Evolutionary conservation across 2,329 filamentous ascomycete genomes (phyloP), one percentile per base, ranked within the genome.

Genomic region (Xylariaceae sp.): DNA sequence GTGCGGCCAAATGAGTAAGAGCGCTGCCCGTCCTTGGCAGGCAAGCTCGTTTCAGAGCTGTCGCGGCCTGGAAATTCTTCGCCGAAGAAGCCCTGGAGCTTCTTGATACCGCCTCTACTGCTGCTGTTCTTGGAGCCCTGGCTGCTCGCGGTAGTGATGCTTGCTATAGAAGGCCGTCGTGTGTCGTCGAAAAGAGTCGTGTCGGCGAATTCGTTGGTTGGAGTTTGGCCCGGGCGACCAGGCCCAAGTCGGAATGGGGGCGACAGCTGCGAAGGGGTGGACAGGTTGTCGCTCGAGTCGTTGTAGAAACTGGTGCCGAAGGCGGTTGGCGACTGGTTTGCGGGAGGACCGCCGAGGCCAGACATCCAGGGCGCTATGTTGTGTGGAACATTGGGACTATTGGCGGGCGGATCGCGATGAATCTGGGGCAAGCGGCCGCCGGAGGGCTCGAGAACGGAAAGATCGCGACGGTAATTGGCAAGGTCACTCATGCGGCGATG

Each of bases 51-150:
- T 51, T 95, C 89, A 46, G 87, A 90, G 56, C 85, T 85, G 65
- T 91, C 86, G 57, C 80, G 77, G 35, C 80, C 82, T 51, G 83
- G 82, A 67, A 88, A 90, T 64, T 96, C 91, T 61, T 96, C 92
- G 42, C 92, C 91, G 70, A 96, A 95, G 66, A 96, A 92, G 39
- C 87, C 89, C 65, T 94, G 89, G 55, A 96, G 76, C 70, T 92
- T 94, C 69, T 91, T 90, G 49, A 86, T 80, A 45, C 87, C 83
- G 59, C 85, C 83, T 52, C 86, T 77, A 53, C 82, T 85, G 54
- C 83, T 75, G 66, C 86, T 88, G 50, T 80, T 80, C 70, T 85
- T 86, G 39, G 92, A 95, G 32, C 89, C 88, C 57, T 88, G 82
- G 64, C 92, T 95, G 69, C 91, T 94, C 49, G 89, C 82, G 5